Conservation (phyloP, 148 eudicot species). For the Vaccinium vitisidaea region DNA sequence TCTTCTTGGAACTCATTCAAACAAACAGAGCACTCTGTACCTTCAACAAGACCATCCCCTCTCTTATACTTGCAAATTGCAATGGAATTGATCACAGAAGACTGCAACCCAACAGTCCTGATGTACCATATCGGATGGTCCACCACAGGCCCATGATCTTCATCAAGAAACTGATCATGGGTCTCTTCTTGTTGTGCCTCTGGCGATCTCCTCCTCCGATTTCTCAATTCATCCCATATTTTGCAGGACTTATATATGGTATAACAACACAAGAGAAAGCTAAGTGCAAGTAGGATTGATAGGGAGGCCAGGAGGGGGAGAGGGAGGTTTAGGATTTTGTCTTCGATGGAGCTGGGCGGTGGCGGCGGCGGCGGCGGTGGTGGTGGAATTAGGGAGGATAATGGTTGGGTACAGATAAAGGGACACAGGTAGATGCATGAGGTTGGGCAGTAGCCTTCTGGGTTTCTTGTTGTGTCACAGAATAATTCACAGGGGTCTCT, state of each 20-base stretch:
- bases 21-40: slow-evolving; percentile 70
- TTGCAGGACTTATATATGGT: slow-evolving; percentile 30
- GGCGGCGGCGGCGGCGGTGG: not conserved
- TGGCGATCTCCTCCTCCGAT: not conserved
- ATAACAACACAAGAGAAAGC: slow-evolving; percentile 24
- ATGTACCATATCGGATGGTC: slow-evolving; percentile 72
- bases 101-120: slow-evolving; percentile 58
- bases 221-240: not conserved
- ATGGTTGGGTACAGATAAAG: not conserved
- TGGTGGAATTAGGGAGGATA: not conserved
- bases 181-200: not conserved
- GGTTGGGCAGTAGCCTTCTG: slow-evolving; percentile 25
- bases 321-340: slow-evolving; percentile 22
- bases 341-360: not conserved
- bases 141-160: slow-evolving; percentile 36
- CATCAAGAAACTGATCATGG: slow-evolving; percentile 31
- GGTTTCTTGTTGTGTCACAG: slow-evolving; percentile 8
- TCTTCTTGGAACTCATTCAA: slow-evolving; percentile 57
- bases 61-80: slow-evolving; percentile 40
- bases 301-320: slow-evolving; percentile 35
- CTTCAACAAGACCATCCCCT: slow-evolving; percentile 45
- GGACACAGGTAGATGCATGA: slow-evolving; percentile 25
- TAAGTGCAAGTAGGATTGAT: slow-evolving; percentile 21
- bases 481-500: not conserved
- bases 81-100: slow-evolving; percentile 45